These are phyloP conservation scores for Auricularia cornea DNA, from an alignment of 768 basidiomycete species.

Conservation along the genomic window DNA sequence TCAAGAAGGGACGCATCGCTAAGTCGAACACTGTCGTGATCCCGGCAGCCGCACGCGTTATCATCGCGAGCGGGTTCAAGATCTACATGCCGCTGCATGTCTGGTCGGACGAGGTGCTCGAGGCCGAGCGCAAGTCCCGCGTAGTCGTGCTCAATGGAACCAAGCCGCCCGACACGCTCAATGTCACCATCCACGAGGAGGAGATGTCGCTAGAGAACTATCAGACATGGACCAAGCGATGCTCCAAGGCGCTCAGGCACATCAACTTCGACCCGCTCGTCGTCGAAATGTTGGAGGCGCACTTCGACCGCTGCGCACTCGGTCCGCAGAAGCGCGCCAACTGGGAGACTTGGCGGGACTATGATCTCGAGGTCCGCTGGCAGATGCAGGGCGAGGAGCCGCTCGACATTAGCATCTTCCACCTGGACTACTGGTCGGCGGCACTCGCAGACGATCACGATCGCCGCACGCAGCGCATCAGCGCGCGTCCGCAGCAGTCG, in stretches of 20 bases:
- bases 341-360: neutral
- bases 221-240: neutral
- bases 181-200: neutral
- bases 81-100: neutral
- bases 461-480: neutral
- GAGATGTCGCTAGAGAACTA: neutral
- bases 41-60: neutral
- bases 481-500: neutral
- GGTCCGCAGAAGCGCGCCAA: neutral
- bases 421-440: no score
- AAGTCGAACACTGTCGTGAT: no score
- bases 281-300: neutral
- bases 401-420: neutral
- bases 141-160: neutral
- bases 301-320: constrained; percentile 1
- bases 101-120: neutral
- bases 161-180: neutral
- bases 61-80: neutral
- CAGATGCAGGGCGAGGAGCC: neutral
- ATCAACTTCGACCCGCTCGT: neutral
- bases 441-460: neutral
- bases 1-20: no score
- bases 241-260: neutral
- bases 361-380: neutral
- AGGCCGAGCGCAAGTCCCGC: neutral